phyloP scores from a whole-genome alignment of 1,284 basidiomycete genomes.

The Xerocomus amazonicus region DNA sequence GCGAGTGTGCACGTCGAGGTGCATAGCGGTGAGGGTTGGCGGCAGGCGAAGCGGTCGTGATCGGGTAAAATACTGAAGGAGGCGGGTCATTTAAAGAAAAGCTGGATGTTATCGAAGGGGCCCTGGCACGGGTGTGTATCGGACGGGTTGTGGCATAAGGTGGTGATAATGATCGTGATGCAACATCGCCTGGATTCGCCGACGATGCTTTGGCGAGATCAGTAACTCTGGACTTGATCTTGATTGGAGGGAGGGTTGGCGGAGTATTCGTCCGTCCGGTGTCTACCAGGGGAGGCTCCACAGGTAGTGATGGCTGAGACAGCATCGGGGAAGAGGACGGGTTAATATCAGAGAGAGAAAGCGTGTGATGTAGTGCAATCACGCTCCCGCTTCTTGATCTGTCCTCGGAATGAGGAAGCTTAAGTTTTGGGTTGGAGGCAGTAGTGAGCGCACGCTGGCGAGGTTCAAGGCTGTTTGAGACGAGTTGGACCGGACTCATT shows the following conservation, averaged over 20 bases:
- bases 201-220: constrained; percentile 40
- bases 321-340: constrained; percentile 11
- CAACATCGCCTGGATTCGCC: constrained; percentile 7
- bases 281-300: constrained; percentile 15
- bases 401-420: constrained; percentile 15
- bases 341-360: constrained; percentile 28
- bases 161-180: constrained; percentile 28
- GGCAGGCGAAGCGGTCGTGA: constrained; percentile 49
- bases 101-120: constrained; percentile 44
- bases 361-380: constrained; percentile 34
- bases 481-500: constrained; percentile 4
- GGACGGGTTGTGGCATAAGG: constrained; percentile 35
- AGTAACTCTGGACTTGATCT: constrained; percentile 58
- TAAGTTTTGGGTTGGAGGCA: constrained; percentile 23
- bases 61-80: constrained; percentile 46
- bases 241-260: constrained; percentile 24
- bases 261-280: constrained; percentile 7
- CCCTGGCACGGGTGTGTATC: constrained; percentile 35
- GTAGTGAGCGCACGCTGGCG: constrained; percentile 38
- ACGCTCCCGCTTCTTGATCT: constrained; percentile 35
- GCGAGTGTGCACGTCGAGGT: constrained; percentile 36
- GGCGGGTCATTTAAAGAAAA: constrained; percentile 34
- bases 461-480: constrained; percentile 22
- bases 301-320: constrained; percentile 23
- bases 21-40: constrained; percentile 56